Evolutionary conservation across 495 filamentous ascomycete species (phyloP), one percentile per base, ranked within the genome.

Genomic region (Talaromyces ruber): DNA sequence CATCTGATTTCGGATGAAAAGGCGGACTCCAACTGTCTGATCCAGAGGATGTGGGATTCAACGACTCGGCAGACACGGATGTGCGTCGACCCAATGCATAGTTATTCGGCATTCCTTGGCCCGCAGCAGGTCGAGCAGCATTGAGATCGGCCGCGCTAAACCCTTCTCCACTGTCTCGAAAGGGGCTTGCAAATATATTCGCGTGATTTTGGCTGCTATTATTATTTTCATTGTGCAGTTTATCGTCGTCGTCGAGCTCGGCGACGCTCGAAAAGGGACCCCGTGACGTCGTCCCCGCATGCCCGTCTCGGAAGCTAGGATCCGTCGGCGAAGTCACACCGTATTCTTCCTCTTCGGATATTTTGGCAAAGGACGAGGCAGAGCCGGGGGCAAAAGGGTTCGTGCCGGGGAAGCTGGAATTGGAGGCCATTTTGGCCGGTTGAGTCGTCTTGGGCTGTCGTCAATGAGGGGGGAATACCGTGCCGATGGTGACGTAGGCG

Each of bases 11-110:
- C 55, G 83, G 81, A 69, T 94, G 90, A 64, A 83, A 81, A 0
- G 94, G 94, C 14, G 94, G 91, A 9, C 86, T 81, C 94, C 94
- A 98, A 71, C 93, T 94, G 63, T 93, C 91, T 66, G 88, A 84
- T 62, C 84, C 82, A 37, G 90, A 86, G 6, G 88, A 86, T 34
- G 88, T 88, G 16, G 94, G 94, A 73, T 95, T 96, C 64, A 98
- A 80, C 3, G 92, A 96, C 74, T 98, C 94, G 54, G 94, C 94
- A 54, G 95, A 98, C 30, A 98, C 95, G 6, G 94, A 98, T 22
- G 92, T 97, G 52, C 94, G 91, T 63, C 94, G 90, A 67, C 83
- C 88, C 79, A 97, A 85, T 70, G 93, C 93, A 74, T 97, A 98
- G 70, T 97, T 93, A 64, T 83, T 88, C 50, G 95, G 95, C 67